Evolutionary conservation across 1,284 basidiomycete genomes (phyloP).

Genomic region (Pyrrhoderma lamaoense): DNA sequence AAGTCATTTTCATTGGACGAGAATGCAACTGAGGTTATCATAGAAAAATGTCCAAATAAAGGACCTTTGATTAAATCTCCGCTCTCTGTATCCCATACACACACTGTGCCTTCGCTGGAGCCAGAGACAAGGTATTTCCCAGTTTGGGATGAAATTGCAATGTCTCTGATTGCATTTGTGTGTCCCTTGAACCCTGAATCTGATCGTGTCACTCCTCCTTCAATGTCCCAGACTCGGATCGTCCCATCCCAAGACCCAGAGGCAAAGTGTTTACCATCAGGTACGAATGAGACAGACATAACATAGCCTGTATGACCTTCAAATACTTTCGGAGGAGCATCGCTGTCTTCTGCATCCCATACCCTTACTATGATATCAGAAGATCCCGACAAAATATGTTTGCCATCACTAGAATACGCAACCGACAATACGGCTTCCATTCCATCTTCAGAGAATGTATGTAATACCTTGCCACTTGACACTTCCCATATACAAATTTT

Average conservation of each 20-base stretch:
- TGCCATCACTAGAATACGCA: slow-evolving; percentile 16
- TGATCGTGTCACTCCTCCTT: no score
- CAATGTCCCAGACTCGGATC: not conserved
- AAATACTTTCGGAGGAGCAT: not conserved
- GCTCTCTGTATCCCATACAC: slow-evolving; percentile 3
- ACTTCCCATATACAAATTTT: not conserved
- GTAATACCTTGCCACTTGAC: not conserved
- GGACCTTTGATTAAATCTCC: no score
- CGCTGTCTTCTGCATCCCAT: no score
- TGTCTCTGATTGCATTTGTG: no score
- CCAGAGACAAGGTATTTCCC: not conserved
- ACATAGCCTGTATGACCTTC: not conserved
- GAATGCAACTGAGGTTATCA: no score
- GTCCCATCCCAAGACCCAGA: not conserved
- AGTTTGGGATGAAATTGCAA: no score
- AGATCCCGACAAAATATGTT: slow-evolving; percentile 17
- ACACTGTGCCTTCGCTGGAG: not conserved
- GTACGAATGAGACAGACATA: not conserved
- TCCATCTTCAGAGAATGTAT: no score
- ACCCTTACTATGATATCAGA: no score
- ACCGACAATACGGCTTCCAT: slow-evolving; percentile 5
- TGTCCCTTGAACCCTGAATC: no score
- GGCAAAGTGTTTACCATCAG: not conserved
- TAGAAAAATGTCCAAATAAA: no score
- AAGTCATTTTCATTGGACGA: no score